phyloP scores from a whole-genome alignment of 192 early-diverging fungal species.

The Ambispora gerdemannii region DNA sequence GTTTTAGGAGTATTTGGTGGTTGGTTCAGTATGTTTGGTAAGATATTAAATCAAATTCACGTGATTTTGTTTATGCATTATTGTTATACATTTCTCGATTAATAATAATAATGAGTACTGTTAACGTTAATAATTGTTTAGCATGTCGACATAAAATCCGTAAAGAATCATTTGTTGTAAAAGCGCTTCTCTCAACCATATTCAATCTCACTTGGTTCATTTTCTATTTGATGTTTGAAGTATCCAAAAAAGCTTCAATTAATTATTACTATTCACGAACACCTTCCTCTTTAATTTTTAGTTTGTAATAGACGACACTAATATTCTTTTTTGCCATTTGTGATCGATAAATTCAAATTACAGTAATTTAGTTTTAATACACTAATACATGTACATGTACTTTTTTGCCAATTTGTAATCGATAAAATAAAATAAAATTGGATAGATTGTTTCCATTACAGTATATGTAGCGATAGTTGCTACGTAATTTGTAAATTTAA shows the following conservation, averaged over 20 bases:
- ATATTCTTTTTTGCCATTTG: too few species aligned
- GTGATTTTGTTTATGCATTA: neutral
- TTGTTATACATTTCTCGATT: neutral
- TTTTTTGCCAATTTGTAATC: too few species aligned
- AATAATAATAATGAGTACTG: too few species aligned
- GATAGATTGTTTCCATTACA: too few species aligned
- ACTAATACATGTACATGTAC: too few species aligned
- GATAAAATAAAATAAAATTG: too few species aligned
- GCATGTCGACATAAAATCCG: constrained; percentile 25
- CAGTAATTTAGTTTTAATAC: too few species aligned
- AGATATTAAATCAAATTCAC: neutral
- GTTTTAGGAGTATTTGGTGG: constrained; percentile 19
- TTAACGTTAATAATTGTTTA: neutral
- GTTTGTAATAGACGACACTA: too few species aligned
- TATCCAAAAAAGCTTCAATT: neutral
- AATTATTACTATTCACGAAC: neutral
- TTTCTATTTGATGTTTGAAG: constrained; percentile 13
- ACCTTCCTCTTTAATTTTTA: neutral
- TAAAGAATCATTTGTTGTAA: constrained; percentile 17
- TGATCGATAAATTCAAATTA: too few species aligned
- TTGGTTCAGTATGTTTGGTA: constrained; percentile 27
- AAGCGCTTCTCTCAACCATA: constrained; percentile 16
- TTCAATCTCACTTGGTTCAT: constrained; percentile 26
- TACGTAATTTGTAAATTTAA: too few species aligned
- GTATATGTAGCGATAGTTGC: too few species aligned